These are phyloP conservation scores for Hypoxylon sp. DNA, from an alignment of 2,329 filamentous ascomycete species.

Conservation along the genomic window DNA sequence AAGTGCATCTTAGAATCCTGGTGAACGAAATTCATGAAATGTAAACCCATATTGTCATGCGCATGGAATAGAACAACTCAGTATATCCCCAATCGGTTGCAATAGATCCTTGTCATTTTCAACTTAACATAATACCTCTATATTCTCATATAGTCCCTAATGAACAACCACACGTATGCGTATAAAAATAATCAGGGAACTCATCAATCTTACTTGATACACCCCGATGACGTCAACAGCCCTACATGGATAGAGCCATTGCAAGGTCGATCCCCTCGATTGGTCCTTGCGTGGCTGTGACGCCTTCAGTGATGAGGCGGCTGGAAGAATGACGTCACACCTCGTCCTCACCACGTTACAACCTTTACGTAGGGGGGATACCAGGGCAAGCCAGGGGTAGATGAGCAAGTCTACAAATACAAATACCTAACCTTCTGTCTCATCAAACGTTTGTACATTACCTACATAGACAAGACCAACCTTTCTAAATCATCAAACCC, in stretches of 20 bases:
- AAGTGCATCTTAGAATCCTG: too few species aligned
- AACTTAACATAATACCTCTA: too few species aligned
- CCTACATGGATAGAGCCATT: constrained; percentile 5
- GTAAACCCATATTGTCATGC: too few species aligned
- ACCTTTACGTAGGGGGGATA: constrained; percentile 19
- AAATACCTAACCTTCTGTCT: too few species aligned
- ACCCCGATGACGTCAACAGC: constrained; percentile 25
- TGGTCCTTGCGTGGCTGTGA: constrained; percentile 31
- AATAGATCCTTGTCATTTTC: too few species aligned
- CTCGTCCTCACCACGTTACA: constrained; percentile 17
- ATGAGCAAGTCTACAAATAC: constrained; percentile 24
- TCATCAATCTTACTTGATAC: background rate
- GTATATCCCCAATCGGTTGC: too few species aligned
- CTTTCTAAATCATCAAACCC: background rate
- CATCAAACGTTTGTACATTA: too few species aligned
- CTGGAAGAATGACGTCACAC: constrained; percentile 35
- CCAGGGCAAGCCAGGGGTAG: constrained; percentile 1
- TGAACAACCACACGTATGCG: background rate
- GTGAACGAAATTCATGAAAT: too few species aligned
- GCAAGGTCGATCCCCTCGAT: constrained; percentile 7
- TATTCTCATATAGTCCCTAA: background rate
- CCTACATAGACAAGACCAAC: too few species aligned
- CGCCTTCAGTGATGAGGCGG: constrained; percentile 19
- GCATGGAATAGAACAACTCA: too few species aligned
- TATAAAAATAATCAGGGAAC: constrained; percentile 11